phyloP scores from a whole-genome alignment of 2,329 filamentous ascomycete species.

The Geosmithia flava region DNA sequence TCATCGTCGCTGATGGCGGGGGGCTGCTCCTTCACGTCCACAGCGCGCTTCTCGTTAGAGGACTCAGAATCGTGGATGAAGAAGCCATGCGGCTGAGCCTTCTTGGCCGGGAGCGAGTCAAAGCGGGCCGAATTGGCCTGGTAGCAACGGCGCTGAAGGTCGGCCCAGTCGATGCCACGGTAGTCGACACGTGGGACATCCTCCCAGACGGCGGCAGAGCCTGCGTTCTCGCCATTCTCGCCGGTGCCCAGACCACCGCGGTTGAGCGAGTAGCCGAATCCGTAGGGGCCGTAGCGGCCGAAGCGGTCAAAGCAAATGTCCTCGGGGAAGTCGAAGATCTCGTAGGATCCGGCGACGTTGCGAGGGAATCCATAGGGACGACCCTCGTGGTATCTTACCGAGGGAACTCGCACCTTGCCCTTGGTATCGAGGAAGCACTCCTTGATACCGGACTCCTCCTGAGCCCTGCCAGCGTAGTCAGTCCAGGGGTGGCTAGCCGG shows the following conservation, averaged over 20 bases:
- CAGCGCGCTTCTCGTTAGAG: constrained; percentile 6
- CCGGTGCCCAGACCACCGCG: constrained; percentile 77
- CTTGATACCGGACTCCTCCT: constrained; percentile 35
- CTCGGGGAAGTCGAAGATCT: constrained; percentile 63
- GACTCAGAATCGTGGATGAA: constrained; percentile 26
- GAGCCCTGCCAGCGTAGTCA: constrained; percentile 11
- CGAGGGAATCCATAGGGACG: constrained; percentile 77
- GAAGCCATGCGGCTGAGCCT: constrained; percentile 34
- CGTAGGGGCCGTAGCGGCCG: constrained; percentile 79
- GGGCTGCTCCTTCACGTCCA: background rate
- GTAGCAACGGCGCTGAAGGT: constrained; percentile 63
- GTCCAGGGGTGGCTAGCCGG: constrained; percentile 18
- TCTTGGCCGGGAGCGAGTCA: constrained; percentile 28
- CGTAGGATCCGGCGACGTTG: constrained; percentile 75
- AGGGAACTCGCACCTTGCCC: constrained; percentile 53
- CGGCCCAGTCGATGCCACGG: constrained; percentile 64
- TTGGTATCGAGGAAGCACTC: constrained; percentile 70
- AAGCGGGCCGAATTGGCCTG: constrained; percentile 61
- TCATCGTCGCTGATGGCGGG: constrained; percentile 1
- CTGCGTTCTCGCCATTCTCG: constrained; percentile 71
- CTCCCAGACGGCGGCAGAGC: constrained; percentile 68
- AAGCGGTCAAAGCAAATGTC: constrained; percentile 91
- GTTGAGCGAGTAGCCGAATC: constrained; percentile 69
- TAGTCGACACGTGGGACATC: constrained; percentile 64
- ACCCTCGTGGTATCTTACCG: constrained; percentile 62